phyloP scores from a whole-genome alignment of 2,329 filamentous ascomycete genomes.

The Clarireedia hainanense region DNA sequence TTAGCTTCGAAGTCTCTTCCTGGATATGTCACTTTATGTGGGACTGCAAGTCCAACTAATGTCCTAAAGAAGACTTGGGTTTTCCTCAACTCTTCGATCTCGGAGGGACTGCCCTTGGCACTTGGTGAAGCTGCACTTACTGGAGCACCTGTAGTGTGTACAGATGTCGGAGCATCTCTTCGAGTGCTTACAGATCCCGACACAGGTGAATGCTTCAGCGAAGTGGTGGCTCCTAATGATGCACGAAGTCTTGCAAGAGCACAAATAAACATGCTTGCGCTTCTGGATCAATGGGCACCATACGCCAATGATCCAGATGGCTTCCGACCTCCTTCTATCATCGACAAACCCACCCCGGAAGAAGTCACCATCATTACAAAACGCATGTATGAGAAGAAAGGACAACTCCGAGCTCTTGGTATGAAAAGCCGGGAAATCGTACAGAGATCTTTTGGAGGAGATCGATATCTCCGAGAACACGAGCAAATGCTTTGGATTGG shows the following conservation, averaged over 20 bases:
- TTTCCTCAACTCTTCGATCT: constrained; percentile 49
- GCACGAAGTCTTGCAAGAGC: constrained; percentile 50
- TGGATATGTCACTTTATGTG: constrained; percentile 28
- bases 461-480: constrained; percentile 53
- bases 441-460: constrained; percentile 50
- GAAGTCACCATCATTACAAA: constrained; percentile 44
- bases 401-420: constrained; percentile 46
- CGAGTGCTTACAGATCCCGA: constrained; percentile 48
- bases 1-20: constrained; percentile 26
- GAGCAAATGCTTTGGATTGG: constrained; percentile 51
- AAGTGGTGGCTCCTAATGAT: constrained; percentile 58
- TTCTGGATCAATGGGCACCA: constrained; percentile 53
- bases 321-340: constrained; percentile 3
- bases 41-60: constrained; percentile 35
- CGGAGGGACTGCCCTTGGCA: constrained; percentile 47
- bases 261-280: constrained; percentile 53
- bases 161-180: constrained; percentile 47
- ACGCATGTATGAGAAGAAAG: constrained; percentile 50
- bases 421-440: constrained; percentile 52
- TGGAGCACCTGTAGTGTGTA: constrained; percentile 47
- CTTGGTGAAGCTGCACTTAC: constrained; percentile 50
- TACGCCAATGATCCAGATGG: constrained; percentile 37
- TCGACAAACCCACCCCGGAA: constrained; percentile 35
- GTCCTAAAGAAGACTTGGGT: constrained; percentile 39
- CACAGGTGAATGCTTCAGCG: constrained; percentile 44